Percentiles rank a stretch among this genome's conserved stretches.
These are phyloP conservation scores for Colletotrichum coccodes DNA, from an alignment of 2,329 filamentous ascomycete genomes.

Conservation along the genomic window DNA sequence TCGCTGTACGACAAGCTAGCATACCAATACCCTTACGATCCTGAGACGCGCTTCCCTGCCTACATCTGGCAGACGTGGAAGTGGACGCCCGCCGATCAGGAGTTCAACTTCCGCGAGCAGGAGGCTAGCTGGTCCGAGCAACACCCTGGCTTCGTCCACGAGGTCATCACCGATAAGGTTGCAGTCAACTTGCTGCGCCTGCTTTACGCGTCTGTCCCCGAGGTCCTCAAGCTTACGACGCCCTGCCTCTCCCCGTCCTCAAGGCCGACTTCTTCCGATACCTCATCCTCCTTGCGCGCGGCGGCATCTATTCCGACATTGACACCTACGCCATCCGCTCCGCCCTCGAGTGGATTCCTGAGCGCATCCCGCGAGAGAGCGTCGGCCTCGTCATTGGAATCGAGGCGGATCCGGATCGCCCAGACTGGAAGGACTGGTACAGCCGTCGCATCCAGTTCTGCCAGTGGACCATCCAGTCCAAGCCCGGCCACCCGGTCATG, in stretches of 20 bases:
- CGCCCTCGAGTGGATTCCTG: conserved; percentile 88
- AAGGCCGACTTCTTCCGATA: conserved; percentile 86
- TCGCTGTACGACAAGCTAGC: conserved; percentile 83
- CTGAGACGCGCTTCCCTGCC: conserved; percentile 88
- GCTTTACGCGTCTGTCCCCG: conserved; percentile 85
- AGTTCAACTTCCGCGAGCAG: conserved; percentile 83
- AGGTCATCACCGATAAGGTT: conserved; percentile 93
- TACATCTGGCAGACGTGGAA: conserved; percentile 99
- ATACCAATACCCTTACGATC: conserved; percentile 94
- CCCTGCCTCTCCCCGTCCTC: conserved; percentile 78
- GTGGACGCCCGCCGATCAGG: conserved; percentile 77
- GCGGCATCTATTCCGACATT: conserved; percentile 86
- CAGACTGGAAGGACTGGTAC: conserved; percentile 96
- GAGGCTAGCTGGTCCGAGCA: conserved; percentile 90
- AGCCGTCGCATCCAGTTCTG: conserved; percentile 97
- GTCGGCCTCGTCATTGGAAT: conserved; percentile 93
- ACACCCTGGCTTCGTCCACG: conserved; percentile 93
- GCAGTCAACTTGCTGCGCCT: conserved; percentile 84
- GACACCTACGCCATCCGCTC: conserved; percentile 88
- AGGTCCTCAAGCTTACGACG: conserved; percentile 81
- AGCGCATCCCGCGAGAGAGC: conserved; percentile 77
- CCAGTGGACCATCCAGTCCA: conserved; percentile 98
- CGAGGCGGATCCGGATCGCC: conserved; percentile 92
- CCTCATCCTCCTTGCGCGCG: conserved; percentile 70
- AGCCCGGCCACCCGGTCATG: conserved; percentile 92